Base-by-base conservation (phyloP, 805 yeast genomes). In the Debaryomyces hansenii region DNA sequence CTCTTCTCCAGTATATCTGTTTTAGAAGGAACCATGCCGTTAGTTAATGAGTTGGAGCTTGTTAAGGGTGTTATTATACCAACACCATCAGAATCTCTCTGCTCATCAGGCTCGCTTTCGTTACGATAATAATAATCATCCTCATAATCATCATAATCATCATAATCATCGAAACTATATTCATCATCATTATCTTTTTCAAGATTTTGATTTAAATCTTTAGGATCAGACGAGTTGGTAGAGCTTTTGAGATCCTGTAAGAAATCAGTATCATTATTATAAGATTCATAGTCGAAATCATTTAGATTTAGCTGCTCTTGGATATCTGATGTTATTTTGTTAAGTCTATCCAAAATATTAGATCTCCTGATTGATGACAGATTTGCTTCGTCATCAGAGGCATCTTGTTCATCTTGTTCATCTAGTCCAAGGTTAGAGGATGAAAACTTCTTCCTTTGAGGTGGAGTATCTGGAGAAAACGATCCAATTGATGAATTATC, bases 251-350 rank as follows among this genome's bases (percentile, higher is more conserved):
- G 14, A 7, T 20, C n/a, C 15, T 20, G 27, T 10, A 41, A 24
- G 33, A 10, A 21, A 34, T 34, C 27, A 3, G 15, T 21, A 11
- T 42, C 31, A 36, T 36, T 20, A 14, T 36, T 40, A 21, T 35
- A 16, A 35, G 49, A 44, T 10, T 59, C 61, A 40, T 48, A 49
- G 35, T 49, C 59, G 44, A 49, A 59, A 12, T 6, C 16, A 12
- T 31, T 31, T 9, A 24, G 10, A 9, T 24, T 24, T 5, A 64
- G 51, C 43, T 62, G 68, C 32, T 68, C 66, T 46, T 66, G 64
- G 11, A 69, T 66, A 45, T 67, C 73, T 11, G 65, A 59, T 1
- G 77, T 71, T 11, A 71, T 70, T 44, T 68, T 64, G n/a, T 66
- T 62, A 24, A 72, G 58, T 20, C 69, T 55, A 42, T 70, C 74